Evolutionary conservation across 1,284 basidiomycete genomes (phyloP).

Genomic region (Cryptococcus sp.): DNA sequence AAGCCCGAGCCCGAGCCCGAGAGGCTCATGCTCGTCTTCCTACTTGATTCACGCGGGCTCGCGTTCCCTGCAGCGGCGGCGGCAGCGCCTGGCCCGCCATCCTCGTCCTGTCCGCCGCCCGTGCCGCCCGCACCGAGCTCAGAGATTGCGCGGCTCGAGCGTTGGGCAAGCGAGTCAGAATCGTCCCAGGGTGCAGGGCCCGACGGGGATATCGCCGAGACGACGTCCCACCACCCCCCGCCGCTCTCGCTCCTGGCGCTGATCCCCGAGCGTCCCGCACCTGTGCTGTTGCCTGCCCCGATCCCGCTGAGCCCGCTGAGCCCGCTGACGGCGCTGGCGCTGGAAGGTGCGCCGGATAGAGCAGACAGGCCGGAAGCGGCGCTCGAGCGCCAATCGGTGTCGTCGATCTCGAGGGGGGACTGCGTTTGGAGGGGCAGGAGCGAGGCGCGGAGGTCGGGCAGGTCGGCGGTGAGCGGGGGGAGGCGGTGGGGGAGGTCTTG

Average conservation of each 20-base stretch:
- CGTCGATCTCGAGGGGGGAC: conserved; percentile 15
- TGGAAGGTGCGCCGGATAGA: background rate
- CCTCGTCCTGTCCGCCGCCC: too few relatives aligned
- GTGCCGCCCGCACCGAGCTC: background rate
- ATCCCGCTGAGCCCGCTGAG: too few relatives aligned
- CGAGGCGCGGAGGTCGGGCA: background rate
- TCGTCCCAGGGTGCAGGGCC: conserved; percentile 23
- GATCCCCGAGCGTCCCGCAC: too few relatives aligned
- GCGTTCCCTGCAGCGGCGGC: background rate
- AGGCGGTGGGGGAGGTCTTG: background rate
- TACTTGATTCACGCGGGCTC: background rate
- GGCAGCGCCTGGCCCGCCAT: too few relatives aligned
- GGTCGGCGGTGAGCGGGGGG: background rate
- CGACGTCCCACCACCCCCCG: conserved; percentile 41
- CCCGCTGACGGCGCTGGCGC: conserved; percentile 5
- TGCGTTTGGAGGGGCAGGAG: conserved; percentile 16
- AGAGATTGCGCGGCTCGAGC: background rate
- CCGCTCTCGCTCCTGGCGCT: background rate
- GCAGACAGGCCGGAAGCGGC: background rate
- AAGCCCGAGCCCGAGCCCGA: background rate
- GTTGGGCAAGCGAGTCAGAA: background rate
- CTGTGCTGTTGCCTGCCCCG: too few relatives aligned
- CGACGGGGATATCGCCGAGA: conserved; percentile 27
- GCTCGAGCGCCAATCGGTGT: background rate
- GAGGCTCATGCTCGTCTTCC: background rate